phyloP scores from a whole-genome alignment of 257 asterid genomes.

The Pogostemon cablin region DNA sequence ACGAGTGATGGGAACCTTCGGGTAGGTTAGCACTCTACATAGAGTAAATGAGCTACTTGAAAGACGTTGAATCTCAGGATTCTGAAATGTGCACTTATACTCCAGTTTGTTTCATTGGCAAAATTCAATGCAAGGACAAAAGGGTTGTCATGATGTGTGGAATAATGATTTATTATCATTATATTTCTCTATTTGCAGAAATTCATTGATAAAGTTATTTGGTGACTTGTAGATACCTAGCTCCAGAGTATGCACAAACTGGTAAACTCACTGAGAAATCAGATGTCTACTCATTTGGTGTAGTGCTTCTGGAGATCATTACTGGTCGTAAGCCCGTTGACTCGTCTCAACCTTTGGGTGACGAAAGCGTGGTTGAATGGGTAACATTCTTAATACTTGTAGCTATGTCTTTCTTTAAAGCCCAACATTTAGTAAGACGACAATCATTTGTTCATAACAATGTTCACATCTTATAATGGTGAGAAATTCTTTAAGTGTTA shows the following conservation, averaged over 20 bases:
- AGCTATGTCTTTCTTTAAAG: not conserved
- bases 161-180: not conserved
- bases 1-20: slow-evolving; percentile 9
- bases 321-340: slow-evolving; percentile 9
- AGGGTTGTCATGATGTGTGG: not conserved
- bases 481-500: too few species aligned
- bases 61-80: not conserved
- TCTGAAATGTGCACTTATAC: not conserved
- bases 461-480: not conserved
- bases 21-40: slow-evolving; percentile 6
- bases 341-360: slow-evolving; percentile 4
- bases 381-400: slow-evolving; percentile 1
- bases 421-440: not conserved
- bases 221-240: slow-evolving; percentile 1
- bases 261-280: slow-evolving; percentile 12
- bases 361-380: not conserved
- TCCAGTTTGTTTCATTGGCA: not conserved
- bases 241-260: slow-evolving; percentile 5
- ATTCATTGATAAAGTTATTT: not conserved
- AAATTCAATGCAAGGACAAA: not conserved
- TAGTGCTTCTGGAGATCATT: slow-evolving; percentile 6
- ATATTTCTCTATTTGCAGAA: not conserved
- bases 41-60: too few species aligned
- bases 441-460: not conserved
- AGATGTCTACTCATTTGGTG: slow-evolving; percentile 13